phyloP scores from a whole-genome alignment of 352 stramenopile genomes.

The Phytophthora pseudosyringae region DNA sequence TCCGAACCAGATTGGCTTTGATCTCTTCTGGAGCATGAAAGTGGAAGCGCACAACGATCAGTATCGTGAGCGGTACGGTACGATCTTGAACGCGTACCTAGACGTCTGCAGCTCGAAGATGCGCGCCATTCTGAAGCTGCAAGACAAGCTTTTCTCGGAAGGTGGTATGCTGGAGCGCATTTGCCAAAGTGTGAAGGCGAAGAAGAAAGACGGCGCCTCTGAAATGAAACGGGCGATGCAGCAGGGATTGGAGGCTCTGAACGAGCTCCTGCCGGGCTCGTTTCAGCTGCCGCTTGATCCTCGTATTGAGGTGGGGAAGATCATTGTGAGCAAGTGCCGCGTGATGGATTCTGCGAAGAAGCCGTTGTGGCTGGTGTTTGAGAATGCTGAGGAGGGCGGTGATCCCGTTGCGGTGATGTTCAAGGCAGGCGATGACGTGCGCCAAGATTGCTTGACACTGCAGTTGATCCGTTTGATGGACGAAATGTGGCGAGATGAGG shows the following conservation, averaged over 20 bases:
- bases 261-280: conserved; percentile 80
- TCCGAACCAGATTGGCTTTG: conserved; percentile 88
- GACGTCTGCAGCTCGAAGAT: conserved; percentile 92
- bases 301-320: conserved; percentile 84
- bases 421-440: conserved; percentile 94
- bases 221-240: conserved; percentile 87
- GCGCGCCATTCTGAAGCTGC: conserved; percentile 91
- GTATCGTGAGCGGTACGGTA: conserved; percentile 82
- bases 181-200: conserved; percentile 85
- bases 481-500: conserved; percentile 92
- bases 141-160: conserved; percentile 86
- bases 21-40: conserved; percentile 92
- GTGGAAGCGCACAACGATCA: conserved; percentile 87
- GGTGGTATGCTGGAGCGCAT: conserved; percentile 84
- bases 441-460: conserved; percentile 95
- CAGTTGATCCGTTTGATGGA: conserved; percentile 94
- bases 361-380: conserved; percentile 89
- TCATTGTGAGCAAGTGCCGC: conserved; percentile 89
- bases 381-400: conserved; percentile 84
- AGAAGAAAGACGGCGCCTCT: conserved; percentile 77
- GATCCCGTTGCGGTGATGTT: conserved; percentile 91
- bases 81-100: conserved; percentile 83
- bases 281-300: conserved; percentile 91
- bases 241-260: conserved; percentile 81
- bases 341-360: conserved; percentile 93